Evolutionary conservation across 2,329 filamentous ascomycete genomes (phyloP), one percentile per base, ranked within the genome.

Genomic region (Dothideomycetidae sp.): DNA sequence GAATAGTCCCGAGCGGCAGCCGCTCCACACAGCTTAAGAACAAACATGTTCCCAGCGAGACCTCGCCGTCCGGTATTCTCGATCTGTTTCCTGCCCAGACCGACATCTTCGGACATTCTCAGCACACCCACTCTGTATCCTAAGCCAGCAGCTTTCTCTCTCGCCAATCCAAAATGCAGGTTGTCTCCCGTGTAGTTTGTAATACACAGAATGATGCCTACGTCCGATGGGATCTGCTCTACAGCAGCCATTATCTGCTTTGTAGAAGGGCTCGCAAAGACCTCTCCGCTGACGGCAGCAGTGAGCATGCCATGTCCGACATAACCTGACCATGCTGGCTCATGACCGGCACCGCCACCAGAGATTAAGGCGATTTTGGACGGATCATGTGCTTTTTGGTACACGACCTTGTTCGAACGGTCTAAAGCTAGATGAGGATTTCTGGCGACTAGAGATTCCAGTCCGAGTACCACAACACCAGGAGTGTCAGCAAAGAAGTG

Each of bases 401-500:
- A 63, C 21, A 69, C 63, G 31, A 68, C 64, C 41, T 65, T 63
- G 40, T 68, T 59, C 4, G 59, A 40, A 5, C 57, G 53, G 42
- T 68, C 62, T 39, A 68, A 60, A 5, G 52, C 56, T 2, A 63
- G 52, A 19, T 59, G 52, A 3, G 52, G 55, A 45, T 69, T 68
- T 5, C 64, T 54, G 2, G 60, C 51, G 18, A 64, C 59, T 13
- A 70, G 53, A 3, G 62, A 63, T 31, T 61, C 59, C 14, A 70
- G 58, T 29, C 62, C 62, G 35, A 62, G 58, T n/a, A 63, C 53
- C 1, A 70, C 66, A 11, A 70, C 59, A 40, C 64, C 65, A 42
- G 64, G 59, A 12, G 64, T 65, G 36, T 58, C 59, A 19, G 62
- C 57, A 43, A 70, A 71, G 53, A 70, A 71, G 49, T 70, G 67